Evolutionary conservation across 768 basidiomycete species (phyloP).

Genomic region (Collybia mongolica): DNA sequence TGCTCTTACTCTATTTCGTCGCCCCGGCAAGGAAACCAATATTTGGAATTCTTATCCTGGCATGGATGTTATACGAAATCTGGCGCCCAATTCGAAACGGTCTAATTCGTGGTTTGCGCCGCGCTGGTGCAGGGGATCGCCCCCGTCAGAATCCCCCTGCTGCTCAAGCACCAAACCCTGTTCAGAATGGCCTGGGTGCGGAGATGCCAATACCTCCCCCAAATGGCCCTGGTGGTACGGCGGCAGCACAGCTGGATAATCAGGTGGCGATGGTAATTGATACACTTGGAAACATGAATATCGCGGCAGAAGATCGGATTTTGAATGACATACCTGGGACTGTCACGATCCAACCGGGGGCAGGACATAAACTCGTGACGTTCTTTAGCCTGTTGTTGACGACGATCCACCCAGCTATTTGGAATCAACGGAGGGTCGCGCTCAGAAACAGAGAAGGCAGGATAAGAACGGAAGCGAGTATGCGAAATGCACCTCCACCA

Average conservation of each 20-base stretch:
- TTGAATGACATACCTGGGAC: constrained; percentile 31
- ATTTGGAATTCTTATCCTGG: constrained; percentile 61
- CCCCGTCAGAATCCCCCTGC: constrained; percentile 11
- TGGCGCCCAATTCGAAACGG: constrained; percentile 65
- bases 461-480: constrained; percentile 63
- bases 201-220: constrained; percentile 16
- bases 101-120: constrained; percentile 34
- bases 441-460: constrained; percentile 65
- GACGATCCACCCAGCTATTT: constrained; percentile 72
- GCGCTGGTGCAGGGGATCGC: constrained; percentile 27
- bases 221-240: constrained; percentile 14
- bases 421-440: constrained; percentile 61
- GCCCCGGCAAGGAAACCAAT: constrained; percentile 72
- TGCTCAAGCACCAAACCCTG: constrained; percentile 11
- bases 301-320: constrained; percentile 52
- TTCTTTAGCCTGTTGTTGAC: constrained; percentile 57
- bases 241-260: constrained; percentile 21
- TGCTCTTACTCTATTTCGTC: constrained; percentile 74
- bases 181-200: constrained; percentile 11
- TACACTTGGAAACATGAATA: constrained; percentile 54
- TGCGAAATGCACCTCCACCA: constrained; percentile 28
- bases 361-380: constrained; percentile 47
- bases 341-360: constrained; percentile 39
- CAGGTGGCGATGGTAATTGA: constrained; percentile 42
- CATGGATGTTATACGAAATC: constrained; percentile 75